These are phyloP conservation scores for Mollisia scopiformis DNA, from an alignment of 2,329 filamentous ascomycete genomes.

Conservation along the genomic window DNA sequence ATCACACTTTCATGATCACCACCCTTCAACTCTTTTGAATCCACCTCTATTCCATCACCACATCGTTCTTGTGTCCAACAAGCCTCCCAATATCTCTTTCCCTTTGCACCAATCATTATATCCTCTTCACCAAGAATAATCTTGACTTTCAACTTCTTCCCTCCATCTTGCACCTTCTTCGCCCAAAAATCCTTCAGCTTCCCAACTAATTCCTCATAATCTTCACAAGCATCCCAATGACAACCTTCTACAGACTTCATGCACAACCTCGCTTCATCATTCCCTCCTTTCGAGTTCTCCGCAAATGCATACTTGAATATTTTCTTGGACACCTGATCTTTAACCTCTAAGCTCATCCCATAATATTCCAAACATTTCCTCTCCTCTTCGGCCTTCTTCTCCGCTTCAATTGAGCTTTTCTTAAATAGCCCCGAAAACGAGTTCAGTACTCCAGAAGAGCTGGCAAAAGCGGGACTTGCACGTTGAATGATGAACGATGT, in stretches of 20 bases:
- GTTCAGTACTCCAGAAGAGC: constrained; percentile 16
- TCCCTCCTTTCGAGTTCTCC: constrained; percentile 32
- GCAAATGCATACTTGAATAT: constrained; percentile 24
- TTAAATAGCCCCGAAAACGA: constrained; percentile 13
- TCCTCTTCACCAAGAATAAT: constrained; percentile 42
- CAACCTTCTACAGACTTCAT: constrained; percentile 27
- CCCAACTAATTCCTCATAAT: constrained; percentile 24
- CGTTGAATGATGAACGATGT: constrained; percentile 37
- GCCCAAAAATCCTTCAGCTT: constrained; percentile 23
- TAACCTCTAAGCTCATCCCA: constrained; percentile 21
- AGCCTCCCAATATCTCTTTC: constrained; percentile 45
- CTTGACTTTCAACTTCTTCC: constrained; percentile 22
- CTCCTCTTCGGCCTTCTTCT: constrained; percentile 14
- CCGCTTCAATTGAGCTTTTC: neutral
- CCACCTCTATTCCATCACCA: constrained; percentile 39
- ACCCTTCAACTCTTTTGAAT: constrained; percentile 32
- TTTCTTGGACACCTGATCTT: constrained; percentile 19
- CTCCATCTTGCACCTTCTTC: constrained; percentile 12
- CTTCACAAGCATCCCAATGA: constrained; percentile 25
- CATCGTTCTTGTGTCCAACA: constrained; percentile 41
- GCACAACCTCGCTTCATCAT: constrained; percentile 34
- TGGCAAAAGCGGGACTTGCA: constrained; percentile 32
- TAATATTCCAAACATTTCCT: constrained; percentile 17
- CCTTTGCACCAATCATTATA: constrained; percentile 45
- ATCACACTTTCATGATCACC: constrained; percentile 44